Evolutionary conservation across 805 yeast species (phyloP).

Genomic region (Metschnikowia reukaufii): DNA sequence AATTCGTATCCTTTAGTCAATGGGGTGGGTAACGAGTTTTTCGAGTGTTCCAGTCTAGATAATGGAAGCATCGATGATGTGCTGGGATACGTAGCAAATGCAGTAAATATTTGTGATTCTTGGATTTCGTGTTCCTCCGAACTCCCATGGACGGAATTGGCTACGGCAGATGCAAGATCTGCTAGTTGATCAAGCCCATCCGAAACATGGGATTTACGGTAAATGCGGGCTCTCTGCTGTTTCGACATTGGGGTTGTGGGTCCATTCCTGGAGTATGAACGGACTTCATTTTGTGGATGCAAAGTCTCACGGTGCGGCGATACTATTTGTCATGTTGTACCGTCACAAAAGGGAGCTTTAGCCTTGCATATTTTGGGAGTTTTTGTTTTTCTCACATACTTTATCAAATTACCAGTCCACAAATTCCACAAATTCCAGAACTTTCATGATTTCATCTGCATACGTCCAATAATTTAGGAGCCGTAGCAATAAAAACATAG

Average conservation of each 20-base stretch:
- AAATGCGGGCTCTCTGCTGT: background rate
- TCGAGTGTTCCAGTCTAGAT: background rate
- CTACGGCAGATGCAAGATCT: constrained; percentile 25
- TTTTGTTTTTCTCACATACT: background rate
- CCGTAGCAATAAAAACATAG: background rate
- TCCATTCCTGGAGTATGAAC: background rate
- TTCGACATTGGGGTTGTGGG: background rate
- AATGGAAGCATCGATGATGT: background rate
- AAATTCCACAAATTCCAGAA: too few species aligned
- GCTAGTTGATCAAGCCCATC: constrained; percentile 27
- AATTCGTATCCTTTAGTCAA: background rate
- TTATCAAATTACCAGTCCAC: too few species aligned
- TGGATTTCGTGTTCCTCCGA: background rate
- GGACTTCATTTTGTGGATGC: constrained; percentile 8
- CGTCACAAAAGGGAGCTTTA: background rate
- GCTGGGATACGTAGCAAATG: constrained; percentile 4
- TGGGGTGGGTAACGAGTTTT: constrained; percentile 1
- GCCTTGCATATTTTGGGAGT: background rate
- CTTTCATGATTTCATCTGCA: too few species aligned
- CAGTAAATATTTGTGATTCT: constrained; percentile 1
- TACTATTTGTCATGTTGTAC: background rate
- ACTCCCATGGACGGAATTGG: constrained; percentile 4
- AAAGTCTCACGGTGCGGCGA: constrained; percentile 6
- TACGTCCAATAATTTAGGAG: too few species aligned
- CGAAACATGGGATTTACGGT: constrained; percentile 4